These are phyloP conservation scores for Larix sibirica DNA, from an alignment of 83 land plant genomes.

Conservation along the genomic window DNA sequence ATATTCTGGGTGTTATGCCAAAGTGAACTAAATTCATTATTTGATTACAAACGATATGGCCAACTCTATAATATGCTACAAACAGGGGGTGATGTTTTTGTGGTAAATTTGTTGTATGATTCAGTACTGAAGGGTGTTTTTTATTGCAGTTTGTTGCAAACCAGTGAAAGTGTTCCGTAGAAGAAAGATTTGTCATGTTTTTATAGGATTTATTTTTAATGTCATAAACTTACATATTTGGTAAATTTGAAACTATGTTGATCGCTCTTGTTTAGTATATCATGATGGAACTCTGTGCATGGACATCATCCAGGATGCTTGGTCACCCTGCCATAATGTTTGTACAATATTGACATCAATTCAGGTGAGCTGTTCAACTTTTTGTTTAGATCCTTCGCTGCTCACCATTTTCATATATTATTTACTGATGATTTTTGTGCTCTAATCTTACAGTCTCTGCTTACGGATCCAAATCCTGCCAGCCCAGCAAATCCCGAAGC, in stretches of 20 bases:
- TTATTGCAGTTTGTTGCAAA: not conserved
- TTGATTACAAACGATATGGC: too few species aligned
- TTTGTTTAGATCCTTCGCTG: not conserved
- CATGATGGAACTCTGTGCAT: conserved; percentile 72
- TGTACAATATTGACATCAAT: conserved; percentile 61
- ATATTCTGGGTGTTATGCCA: too few species aligned
- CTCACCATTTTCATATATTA: not conserved
- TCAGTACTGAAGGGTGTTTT: not conserved
- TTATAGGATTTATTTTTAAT: too few species aligned
- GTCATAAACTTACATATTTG: too few species aligned
- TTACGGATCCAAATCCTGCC: conserved; percentile 76
- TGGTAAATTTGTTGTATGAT: not conserved
- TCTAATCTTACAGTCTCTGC: conserved; percentile 44
- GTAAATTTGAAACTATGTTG: too few species aligned
- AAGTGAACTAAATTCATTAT: too few species aligned
- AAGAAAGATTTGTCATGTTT: too few species aligned
- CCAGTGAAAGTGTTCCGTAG: not conserved
- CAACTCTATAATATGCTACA: too few species aligned
- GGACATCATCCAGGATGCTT: conserved; percentile 79
- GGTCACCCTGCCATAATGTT: conserved; percentile 74
- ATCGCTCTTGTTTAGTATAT: conserved; percentile 39
- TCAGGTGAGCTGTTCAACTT: conserved; percentile 28
- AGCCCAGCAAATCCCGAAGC: conserved; percentile 80
- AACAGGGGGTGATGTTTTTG: too few species aligned
- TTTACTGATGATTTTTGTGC: not conserved